Conservation (phyloP, 306 rosid genomes). For the Datisca glomerata region DNA sequence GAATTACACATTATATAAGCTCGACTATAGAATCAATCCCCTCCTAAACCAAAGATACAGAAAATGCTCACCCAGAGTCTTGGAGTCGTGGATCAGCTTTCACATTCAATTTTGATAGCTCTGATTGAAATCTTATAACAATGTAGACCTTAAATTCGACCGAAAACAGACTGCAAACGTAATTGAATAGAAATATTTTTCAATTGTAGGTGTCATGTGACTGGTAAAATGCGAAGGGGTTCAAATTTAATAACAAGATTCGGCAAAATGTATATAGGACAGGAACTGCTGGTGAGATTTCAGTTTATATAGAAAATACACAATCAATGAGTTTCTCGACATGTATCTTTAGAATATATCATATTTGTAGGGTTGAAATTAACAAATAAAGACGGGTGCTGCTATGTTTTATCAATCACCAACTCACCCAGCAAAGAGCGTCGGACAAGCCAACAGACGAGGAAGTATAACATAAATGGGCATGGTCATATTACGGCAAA, state of each 20-base stretch:
- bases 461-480: slow-evolving; percentile 74
- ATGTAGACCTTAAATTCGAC: slow-evolving; percentile 69
- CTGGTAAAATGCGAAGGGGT: no score
- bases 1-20: slow-evolving; percentile 4
- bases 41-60: slow-evolving; percentile 4
- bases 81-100: slow-evolving; percentile 77
- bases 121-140: slow-evolving; percentile 64
- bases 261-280: no score
- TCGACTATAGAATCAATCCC: slow-evolving; percentile 7
- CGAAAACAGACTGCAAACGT: slow-evolving; percentile 62
- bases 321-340: no score
- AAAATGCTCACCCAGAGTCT: slow-evolving; percentile 64
- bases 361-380: no score
- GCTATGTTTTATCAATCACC: no score
- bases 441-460: slow-evolving; percentile 88
- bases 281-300: no score
- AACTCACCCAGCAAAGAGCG: slow-evolving; percentile 78
- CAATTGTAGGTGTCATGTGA: no score
- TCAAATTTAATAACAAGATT: no score
- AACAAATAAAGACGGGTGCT: no score
- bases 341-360: no score
- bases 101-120: slow-evolving; percentile 49
- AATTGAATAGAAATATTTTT: no score
- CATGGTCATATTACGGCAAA: slow-evolving; percentile 46
- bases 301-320: no score